These are phyloP conservation scores for Ophiostoma sp. DNA, from an alignment of 2,329 filamentous ascomycete genomes.

Conservation along the genomic window DNA sequence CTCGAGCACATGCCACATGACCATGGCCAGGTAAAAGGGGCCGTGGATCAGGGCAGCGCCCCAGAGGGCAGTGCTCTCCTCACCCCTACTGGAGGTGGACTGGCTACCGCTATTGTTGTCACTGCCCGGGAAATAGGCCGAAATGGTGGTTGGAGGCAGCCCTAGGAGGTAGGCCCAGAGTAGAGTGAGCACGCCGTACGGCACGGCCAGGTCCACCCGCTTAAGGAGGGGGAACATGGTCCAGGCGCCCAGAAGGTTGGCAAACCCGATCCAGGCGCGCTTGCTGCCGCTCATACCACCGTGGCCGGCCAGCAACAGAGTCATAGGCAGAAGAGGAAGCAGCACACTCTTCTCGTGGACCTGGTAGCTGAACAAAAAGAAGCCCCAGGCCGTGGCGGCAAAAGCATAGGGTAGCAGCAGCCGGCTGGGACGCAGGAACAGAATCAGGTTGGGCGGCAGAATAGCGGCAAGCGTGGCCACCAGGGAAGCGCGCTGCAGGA, in stretches of 20 bases:
- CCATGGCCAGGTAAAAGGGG: constrained; percentile 74
- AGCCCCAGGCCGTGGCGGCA: constrained; percentile 86
- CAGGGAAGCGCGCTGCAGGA: constrained; percentile 76
- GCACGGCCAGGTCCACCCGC: constrained; percentile 78
- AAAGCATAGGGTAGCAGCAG: constrained; percentile 77
- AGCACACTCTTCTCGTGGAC: constrained; percentile 98
- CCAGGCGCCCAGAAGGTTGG: constrained; percentile 85
- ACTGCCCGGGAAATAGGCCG: constrained; percentile 60
- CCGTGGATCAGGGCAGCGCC: constrained; percentile 70
- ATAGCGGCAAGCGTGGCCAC: constrained; percentile 74
- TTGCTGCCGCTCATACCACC: constrained; percentile 74
- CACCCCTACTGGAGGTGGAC: constrained; percentile 34
- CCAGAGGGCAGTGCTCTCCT: constrained; percentile 47
- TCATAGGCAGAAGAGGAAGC: constrained; percentile 91
- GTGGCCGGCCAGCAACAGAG: constrained; percentile 74
- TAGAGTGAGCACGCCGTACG: constrained; percentile 80
- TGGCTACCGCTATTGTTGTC: background rate
- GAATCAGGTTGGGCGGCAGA: constrained; percentile 72
- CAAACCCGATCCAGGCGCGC: constrained; percentile 92
- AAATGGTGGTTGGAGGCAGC: constrained; percentile 73
- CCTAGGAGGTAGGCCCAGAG: constrained; percentile 92
- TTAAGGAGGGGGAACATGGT: constrained; percentile 90
- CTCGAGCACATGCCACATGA: constrained; percentile 77
- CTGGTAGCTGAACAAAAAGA: constrained; percentile 97
- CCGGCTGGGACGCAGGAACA: constrained; percentile 77